phyloP scores from a whole-genome alignment of 495 filamentous ascomycete genomes.

The Staphylotrichum tortipilum region DNA sequence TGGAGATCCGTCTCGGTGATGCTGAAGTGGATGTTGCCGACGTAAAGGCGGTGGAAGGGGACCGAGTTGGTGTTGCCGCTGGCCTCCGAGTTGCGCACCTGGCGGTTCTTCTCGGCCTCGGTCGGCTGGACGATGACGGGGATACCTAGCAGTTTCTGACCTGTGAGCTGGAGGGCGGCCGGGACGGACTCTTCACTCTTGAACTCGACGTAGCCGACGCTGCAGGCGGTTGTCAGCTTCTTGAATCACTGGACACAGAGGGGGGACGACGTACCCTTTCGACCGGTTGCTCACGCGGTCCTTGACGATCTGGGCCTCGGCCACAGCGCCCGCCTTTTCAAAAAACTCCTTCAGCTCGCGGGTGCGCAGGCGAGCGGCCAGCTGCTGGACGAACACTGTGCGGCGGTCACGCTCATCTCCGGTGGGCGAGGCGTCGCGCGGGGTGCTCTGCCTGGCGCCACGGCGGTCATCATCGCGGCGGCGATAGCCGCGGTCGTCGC shows the following conservation, averaged over 20 bases:
- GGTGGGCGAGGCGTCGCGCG: slow-evolving; percentile 21
- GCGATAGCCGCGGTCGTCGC: slow-evolving; percentile 38
- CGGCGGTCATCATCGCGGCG: slow-evolving; percentile 40
- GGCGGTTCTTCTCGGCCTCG: slow-evolving; percentile 98
- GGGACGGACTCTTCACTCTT: slow-evolving; percentile 90
- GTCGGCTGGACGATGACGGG: slow-evolving; percentile 97
- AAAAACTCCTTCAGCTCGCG: slow-evolving; percentile 94
- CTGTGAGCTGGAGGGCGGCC: slow-evolving; percentile 93
- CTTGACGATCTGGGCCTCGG: slow-evolving; percentile 99
- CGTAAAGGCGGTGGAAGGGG: slow-evolving; percentile 96
- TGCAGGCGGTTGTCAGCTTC: slow-evolving; percentile 38
- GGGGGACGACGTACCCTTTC: slow-evolving; percentile 67
- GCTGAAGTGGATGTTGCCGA: slow-evolving; percentile 99
- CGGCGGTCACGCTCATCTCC: slow-evolving; percentile 56
- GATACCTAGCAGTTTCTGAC: slow-evolving; percentile 96
- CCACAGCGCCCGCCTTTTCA: slow-evolving; percentile 90
- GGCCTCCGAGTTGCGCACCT: slow-evolving; percentile 76
- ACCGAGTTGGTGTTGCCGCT: slow-evolving; percentile 59
- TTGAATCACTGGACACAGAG: neutral
- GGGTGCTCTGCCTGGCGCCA: slow-evolving; percentile 43
- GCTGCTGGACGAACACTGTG: slow-evolving; percentile 96
- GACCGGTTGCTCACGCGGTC: slow-evolving; percentile 93
- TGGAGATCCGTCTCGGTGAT: slow-evolving; percentile 95
- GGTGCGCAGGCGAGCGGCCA: slow-evolving; percentile 83
- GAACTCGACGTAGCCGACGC: slow-evolving; percentile 99